Evolutionary conservation across 352 stramenopile genomes (phyloP).

Genomic region (Pythium oligandrum): DNA sequence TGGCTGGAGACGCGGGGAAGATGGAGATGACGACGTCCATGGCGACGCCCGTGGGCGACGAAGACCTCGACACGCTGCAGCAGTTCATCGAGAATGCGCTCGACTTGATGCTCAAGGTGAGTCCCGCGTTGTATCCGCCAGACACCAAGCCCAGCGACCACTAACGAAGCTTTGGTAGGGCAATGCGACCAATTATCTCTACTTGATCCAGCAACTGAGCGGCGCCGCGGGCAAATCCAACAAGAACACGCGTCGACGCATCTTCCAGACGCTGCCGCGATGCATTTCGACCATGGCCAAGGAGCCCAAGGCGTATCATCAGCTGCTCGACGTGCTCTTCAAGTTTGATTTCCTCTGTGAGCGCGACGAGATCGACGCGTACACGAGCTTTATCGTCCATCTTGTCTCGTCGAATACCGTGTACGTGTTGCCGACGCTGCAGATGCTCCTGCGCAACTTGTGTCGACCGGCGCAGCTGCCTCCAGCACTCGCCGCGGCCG

Average conservation of each 20-base stretch:
- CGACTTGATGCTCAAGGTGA: slow-evolving; percentile 71
- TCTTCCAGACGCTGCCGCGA: slow-evolving; percentile 64
- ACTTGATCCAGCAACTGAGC: slow-evolving; percentile 62
- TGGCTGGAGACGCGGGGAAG: too few relatives aligned
- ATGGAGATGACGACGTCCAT: too few relatives aligned
- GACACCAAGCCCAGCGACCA: background rate
- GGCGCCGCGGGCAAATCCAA: slow-evolving; percentile 25
- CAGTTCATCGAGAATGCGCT: slow-evolving; percentile 84
- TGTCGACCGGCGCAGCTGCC: slow-evolving; percentile 46
- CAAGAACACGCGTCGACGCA: slow-evolving; percentile 51
- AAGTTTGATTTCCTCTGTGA: slow-evolving; percentile 72
- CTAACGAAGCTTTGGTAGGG: slow-evolving; percentile 25
- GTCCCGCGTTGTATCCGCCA: slow-evolving; percentile 1
- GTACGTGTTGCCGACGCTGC: slow-evolving; percentile 73
- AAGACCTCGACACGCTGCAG: slow-evolving; percentile 66
- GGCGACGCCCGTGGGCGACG: slow-evolving; percentile 20
- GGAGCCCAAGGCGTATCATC: slow-evolving; percentile 64
- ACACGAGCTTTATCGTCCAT: slow-evolving; percentile 67
- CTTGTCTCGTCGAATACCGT: slow-evolving; percentile 81
- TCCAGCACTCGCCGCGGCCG: slow-evolving; percentile 22
- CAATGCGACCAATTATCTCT: slow-evolving; percentile 79
- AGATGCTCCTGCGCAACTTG: slow-evolving; percentile 81
- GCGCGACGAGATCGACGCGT: slow-evolving; percentile 54
- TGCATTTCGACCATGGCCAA: slow-evolving; percentile 73
- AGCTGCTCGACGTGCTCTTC: slow-evolving; percentile 76